Percentiles rank a stretch among this genome's conserved stretches.
These are phyloP conservation scores for Aspergillus alliaceus DNA, from an alignment of 2,329 filamentous ascomycete species.

Conservation along the genomic window DNA sequence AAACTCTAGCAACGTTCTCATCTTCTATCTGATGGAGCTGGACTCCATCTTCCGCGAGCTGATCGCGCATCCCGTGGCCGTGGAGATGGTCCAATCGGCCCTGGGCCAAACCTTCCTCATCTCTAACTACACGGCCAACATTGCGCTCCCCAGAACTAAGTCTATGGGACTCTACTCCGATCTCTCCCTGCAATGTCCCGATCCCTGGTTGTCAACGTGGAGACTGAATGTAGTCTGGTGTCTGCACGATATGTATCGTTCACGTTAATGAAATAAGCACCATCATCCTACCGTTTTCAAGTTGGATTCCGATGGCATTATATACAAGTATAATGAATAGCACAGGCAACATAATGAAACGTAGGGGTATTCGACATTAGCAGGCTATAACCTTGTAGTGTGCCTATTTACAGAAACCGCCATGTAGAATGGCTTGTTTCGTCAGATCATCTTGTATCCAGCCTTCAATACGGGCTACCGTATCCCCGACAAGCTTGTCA, in stretches of 20 bases:
- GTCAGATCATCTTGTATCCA: slow-evolving; percentile 2
- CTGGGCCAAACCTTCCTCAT: slow-evolving; percentile 7
- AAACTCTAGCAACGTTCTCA: slow-evolving; percentile 1
- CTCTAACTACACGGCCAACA: slow-evolving; percentile 4
- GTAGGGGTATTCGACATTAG: background rate
- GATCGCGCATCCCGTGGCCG: slow-evolving; percentile 1
- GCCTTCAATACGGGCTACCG: background rate
- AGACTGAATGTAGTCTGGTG: slow-evolving; percentile 3
- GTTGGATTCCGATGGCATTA: no score
- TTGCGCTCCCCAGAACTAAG: background rate
- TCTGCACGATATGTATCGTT: background rate
- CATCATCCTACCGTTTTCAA: background rate
- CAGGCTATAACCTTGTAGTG: background rate
- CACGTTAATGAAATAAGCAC: no score
- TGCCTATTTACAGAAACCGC: background rate
- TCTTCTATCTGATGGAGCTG: slow-evolving; percentile 5
- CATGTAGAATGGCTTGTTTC: background rate
- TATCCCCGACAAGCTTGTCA: slow-evolving; percentile 73
- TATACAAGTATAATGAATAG: no score
- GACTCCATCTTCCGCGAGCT: slow-evolving; percentile 4
- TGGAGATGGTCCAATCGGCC: slow-evolving; percentile 1
- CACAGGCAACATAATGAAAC: background rate
- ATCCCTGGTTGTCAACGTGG: slow-evolving; percentile 3
- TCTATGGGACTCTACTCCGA: slow-evolving; percentile 5
- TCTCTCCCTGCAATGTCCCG: background rate